Evolutionary conservation across 179 eudicot genomes (phyloP).

Genomic region (Drosera spatulata): DNA sequence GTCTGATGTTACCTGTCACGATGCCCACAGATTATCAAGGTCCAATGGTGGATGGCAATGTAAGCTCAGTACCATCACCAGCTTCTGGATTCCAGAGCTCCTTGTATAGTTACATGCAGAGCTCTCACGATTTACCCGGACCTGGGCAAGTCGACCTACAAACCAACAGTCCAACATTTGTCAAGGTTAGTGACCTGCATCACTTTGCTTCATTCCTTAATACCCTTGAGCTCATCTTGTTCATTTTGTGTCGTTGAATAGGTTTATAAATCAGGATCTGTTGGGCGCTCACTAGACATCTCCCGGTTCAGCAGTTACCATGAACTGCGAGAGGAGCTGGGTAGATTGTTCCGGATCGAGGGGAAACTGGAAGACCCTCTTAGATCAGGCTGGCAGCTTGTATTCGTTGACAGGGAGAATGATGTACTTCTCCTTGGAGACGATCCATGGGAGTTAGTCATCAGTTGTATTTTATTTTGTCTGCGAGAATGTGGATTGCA

Average conservation of each 20-base stretch:
- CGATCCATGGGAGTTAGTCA: slow-evolving; percentile 98
- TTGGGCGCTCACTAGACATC: slow-evolving; percentile 95
- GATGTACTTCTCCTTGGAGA: slow-evolving; percentile 85
- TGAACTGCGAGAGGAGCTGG: slow-evolving; percentile 90
- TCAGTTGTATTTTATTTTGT: no score
- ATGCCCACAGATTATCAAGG: slow-evolving; percentile 40
- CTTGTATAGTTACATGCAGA: slow-evolving; percentile 56
- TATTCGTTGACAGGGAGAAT: slow-evolving; percentile 56
- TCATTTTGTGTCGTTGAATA: slow-evolving; percentile 15
- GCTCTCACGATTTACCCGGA: slow-evolving; percentile 72
- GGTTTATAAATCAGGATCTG: slow-evolving; percentile 88
- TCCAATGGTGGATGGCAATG: slow-evolving; percentile 43
- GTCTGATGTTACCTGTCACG: slow-evolving; percentile 72
- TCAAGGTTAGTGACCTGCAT: slow-evolving; percentile 51
- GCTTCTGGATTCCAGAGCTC: slow-evolving; percentile 63
- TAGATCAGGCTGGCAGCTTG: slow-evolving; percentile 76
- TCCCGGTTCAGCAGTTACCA: slow-evolving; percentile 91
- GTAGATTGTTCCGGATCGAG: slow-evolving; percentile 90
- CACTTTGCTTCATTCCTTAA: background rate
- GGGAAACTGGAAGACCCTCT: slow-evolving; percentile 93
- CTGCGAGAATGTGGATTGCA: no score
- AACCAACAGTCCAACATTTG: slow-evolving; percentile 47
- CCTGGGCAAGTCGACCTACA: slow-evolving; percentile 71
- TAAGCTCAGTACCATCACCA: slow-evolving; percentile 58
- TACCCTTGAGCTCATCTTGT: background rate